Evolutionary conservation across 345 rosid species (phyloP).

Genomic region (Lagerstroemia speciosa): DNA sequence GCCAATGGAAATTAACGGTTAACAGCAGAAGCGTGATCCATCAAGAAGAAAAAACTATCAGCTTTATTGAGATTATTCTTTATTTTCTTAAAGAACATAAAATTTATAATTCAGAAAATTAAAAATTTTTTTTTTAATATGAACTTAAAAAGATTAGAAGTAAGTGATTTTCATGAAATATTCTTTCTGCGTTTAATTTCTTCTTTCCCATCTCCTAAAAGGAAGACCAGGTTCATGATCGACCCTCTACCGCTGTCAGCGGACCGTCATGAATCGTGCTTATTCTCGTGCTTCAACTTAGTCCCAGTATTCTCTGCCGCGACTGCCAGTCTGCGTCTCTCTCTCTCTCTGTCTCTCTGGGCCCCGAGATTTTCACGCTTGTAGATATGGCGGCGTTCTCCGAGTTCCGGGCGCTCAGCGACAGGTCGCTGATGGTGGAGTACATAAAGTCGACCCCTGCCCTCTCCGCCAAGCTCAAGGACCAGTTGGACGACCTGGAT

Average conservation of each 20-base stretch:
- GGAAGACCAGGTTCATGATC: slow-evolving; percentile 2
- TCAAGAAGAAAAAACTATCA: no score
- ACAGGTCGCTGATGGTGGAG: slow-evolving; percentile 54
- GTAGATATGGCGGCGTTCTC: slow-evolving; percentile 34
- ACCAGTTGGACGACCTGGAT: slow-evolving; percentile 45
- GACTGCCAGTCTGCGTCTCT: background rate
- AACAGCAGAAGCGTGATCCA: background rate
- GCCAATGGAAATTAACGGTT: background rate
- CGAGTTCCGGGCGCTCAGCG: slow-evolving; percentile 65
- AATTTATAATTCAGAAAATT: no score
- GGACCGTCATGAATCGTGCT: slow-evolving; percentile 4
- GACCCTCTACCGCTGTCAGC: background rate
- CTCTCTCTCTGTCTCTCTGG: background rate
- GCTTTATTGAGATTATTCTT: no score
- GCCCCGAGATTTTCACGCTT: background rate
- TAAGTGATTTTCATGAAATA: no score
- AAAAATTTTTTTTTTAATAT: no score
- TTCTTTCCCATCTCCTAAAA: background rate
- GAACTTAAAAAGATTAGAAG: no score
- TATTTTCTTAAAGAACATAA: no score
- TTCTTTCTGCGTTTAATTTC: no score
- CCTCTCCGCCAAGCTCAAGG: slow-evolving; percentile 53
- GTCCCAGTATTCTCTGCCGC: background rate
- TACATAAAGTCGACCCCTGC: slow-evolving; percentile 70
- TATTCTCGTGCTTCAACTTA: background rate